A percentile compares a stretch with the other conserved stretches of the same genome.
These are phyloP conservation scores for Chalciporus chontae DNA, from an alignment of 768 basidiomycete species.

Conservation along the genomic window DNA sequence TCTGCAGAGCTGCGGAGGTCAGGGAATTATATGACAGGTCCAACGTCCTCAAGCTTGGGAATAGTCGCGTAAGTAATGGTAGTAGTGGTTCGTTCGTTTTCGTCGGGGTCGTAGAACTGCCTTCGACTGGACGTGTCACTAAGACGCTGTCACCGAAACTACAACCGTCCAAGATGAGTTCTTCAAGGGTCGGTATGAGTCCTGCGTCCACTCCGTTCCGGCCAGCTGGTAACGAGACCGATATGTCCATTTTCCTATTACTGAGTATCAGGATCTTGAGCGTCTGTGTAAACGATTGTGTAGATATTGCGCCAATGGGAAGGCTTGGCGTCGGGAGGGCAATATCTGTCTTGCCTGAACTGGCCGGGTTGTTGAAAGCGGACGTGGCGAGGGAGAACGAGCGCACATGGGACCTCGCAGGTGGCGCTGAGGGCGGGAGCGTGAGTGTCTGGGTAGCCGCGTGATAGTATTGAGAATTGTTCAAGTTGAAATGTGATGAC, in stretches of 20 bases:
- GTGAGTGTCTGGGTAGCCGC: constrained; percentile 54
- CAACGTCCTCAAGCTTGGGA: constrained; percentile 66
- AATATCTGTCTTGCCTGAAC: constrained; percentile 37
- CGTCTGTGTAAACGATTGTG: constrained; percentile 57
- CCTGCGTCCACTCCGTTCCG: constrained; percentile 30
- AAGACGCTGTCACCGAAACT: constrained; percentile 58
- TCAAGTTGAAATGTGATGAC: constrained; percentile 32
- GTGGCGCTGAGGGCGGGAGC: constrained; percentile 59
- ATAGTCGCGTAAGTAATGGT: constrained; percentile 56
- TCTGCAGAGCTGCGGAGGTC: constrained; percentile 49
- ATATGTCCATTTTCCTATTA: constrained; percentile 65
- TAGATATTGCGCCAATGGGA: constrained; percentile 58
- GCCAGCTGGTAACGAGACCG: constrained; percentile 50
- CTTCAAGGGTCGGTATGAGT: constrained; percentile 66
- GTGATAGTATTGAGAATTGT: constrained; percentile 59
- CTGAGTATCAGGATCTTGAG: constrained; percentile 57
- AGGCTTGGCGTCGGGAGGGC: constrained; percentile 64
- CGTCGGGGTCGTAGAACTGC: constrained; percentile 34
- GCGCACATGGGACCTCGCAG: constrained; percentile 50
- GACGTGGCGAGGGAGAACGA: constrained; percentile 54
- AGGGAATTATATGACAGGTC: constrained; percentile 76
- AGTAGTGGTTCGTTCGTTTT: constrained; percentile 54
- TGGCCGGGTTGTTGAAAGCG: constrained; percentile 6
- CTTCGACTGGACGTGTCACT: constrained; percentile 37
- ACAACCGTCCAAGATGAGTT: constrained; percentile 72